Base-by-base conservation (phyloP, 2,329 filamentous ascomycete genomes). In the Bisporella sp. region DNA sequence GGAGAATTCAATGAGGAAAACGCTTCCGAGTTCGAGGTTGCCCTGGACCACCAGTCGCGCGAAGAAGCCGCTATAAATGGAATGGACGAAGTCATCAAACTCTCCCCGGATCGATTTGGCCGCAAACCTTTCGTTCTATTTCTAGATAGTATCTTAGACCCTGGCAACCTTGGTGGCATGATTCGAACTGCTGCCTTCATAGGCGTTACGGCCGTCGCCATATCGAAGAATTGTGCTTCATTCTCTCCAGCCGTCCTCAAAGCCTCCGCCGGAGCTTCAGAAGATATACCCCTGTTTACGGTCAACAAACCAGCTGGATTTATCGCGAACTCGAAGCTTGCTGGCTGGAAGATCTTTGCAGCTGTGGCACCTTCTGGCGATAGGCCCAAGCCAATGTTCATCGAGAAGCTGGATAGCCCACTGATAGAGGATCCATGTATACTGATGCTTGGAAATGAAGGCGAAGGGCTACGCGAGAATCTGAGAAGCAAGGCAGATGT, bases 151-250 rank as follows among this genome's bases (percentile, higher is more conserved):
- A 83, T 95, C 37, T 71, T 89, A 7, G 92, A 99, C 62, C 87
- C 90, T 0, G 90, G 89, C 30, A 99, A 99, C 64, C 73, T 97
- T 1, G 93, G 93, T 41, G 89, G 84, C 28, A 92, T 97, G 53
- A 76, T 97, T 41, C 86, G 93, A 35, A 89, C 89, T 5, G 89
- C 90, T 2, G 86, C 89, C 62, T 97, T 93, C 67, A 79, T 97
- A n/a, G 92, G 92, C 28, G 85, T 89, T 5, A 87, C 91, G 49
- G 91, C 88, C 4, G 79, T 99, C 21, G 82, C 82, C 2, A 82
- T 95, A 49, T 87, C 89, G 3, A 79, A 81, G 52, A 85, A 82
- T 60, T 88, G 85, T 12, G 87, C 91, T 0, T 78, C 82, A 0
- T 73, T 96, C 53, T 87, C 84, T 6, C 78, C 89, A 0, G 79